Conservation (phyloP, 139 green algal genomes). For the Chlamydomonas sp. region DNA sequence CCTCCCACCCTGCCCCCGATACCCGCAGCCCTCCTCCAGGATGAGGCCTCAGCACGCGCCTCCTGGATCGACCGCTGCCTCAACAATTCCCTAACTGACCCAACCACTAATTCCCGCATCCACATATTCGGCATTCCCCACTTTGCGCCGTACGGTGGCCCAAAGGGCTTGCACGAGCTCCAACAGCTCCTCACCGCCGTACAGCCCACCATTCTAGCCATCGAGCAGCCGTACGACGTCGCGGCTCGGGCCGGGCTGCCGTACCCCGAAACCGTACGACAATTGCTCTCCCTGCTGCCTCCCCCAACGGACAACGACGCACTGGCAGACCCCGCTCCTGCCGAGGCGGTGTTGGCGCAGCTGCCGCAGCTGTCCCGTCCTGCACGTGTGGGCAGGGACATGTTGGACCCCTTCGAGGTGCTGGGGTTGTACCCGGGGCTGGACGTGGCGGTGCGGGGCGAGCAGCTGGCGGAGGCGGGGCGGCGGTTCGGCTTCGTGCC, state of each 20-base stretch:
- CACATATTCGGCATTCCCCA: slow-evolving; percentile 12
- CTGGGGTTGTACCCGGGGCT: slow-evolving; percentile 24
- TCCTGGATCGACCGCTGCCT: slow-evolving; percentile 1
- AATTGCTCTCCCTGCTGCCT: background rate
- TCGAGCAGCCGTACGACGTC: slow-evolving; percentile 29
- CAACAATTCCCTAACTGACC: background rate
- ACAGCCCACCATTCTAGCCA: slow-evolving; percentile 1
- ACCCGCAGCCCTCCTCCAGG: background rate
- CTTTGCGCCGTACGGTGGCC: slow-evolving; percentile 9
- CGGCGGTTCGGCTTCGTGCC: slow-evolving; percentile 37
- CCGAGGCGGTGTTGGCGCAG: background rate
- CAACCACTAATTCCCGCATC: slow-evolving; percentile 21
- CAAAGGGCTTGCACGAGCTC: background rate
- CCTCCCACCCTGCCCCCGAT: background rate
- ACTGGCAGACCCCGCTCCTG: background rate
- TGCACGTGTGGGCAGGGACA: slow-evolving; percentile 16
- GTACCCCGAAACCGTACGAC: background rate
- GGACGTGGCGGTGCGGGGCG: slow-evolving; percentile 15
- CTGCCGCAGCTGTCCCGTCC: background rate
- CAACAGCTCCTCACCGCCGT: background rate
- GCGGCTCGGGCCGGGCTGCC: slow-evolving; percentile 4
- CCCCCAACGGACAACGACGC: background rate
- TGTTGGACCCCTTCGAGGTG: slow-evolving; percentile 43
- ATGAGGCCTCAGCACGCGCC: background rate
- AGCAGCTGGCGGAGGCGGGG: slow-evolving; percentile 16